Percentiles rank a stretch among this genome's conserved stretches.
These are phyloP conservation scores for Colletotrichum salicis DNA, from an alignment of 2,329 filamentous ascomycete genomes.

Conservation along the genomic window DNA sequence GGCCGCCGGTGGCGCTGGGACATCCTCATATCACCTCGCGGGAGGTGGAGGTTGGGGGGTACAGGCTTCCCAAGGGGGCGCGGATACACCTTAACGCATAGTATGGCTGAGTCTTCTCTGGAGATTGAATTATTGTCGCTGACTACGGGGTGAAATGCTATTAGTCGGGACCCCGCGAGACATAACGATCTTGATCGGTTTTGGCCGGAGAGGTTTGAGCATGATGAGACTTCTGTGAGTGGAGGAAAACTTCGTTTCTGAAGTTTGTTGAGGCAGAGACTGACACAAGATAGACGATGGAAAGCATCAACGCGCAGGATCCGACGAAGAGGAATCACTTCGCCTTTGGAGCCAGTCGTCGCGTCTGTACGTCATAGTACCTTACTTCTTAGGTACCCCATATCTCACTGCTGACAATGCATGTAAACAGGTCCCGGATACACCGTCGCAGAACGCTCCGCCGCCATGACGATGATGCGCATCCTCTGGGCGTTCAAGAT, in stretches of 20 bases:
- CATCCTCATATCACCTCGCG: slow-evolving; percentile 14
- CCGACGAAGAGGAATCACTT: slow-evolving; percentile 44
- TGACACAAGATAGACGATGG: neutral
- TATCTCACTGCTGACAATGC: too few species aligned
- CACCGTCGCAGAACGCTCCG: neutral
- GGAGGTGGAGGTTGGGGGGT: neutral
- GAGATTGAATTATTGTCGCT: neutral
- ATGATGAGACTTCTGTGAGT: neutral
- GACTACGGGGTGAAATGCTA: neutral
- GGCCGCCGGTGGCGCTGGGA: slow-evolving; percentile 4
- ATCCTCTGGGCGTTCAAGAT: neutral
- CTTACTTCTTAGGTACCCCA: neutral
- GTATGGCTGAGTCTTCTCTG: neutral
- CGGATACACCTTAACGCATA: slow-evolving; percentile 14
- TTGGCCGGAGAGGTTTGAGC: slow-evolving; percentile 4
- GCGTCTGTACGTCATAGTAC: slow-evolving; percentile 14
- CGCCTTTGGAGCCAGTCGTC: slow-evolving; percentile 44
- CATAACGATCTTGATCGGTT: slow-evolving; percentile 7
- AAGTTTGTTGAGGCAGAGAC: too few species aligned
- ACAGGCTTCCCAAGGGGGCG: slow-evolving; percentile 7
- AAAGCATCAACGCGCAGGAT: slow-evolving; percentile 31
- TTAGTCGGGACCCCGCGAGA: slow-evolving; percentile 4
- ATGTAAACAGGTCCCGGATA: neutral
- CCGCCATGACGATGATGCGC: neutral
- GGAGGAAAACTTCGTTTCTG: too few species aligned